Conservation (phyloP, 2,329 filamentous ascomycete species). For the Thelonectria discophora region DNA sequence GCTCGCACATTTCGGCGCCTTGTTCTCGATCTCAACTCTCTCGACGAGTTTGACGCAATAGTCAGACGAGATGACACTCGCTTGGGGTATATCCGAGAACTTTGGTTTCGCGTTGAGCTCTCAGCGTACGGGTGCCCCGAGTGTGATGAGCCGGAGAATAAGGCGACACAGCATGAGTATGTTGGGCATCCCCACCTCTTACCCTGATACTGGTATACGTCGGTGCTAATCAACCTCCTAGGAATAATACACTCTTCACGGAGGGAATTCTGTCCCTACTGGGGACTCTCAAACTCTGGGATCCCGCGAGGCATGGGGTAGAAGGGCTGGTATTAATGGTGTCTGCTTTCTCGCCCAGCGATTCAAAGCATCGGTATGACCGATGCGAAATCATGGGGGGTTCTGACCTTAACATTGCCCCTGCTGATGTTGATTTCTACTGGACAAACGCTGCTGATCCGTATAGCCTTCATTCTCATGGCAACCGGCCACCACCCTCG, state of each 20-base stretch:
- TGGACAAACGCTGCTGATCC: constrained; percentile 5
- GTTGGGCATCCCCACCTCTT: constrained; percentile 19
- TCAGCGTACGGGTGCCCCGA: constrained; percentile 23
- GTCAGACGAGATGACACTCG: constrained; percentile 25
- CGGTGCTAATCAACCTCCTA: constrained; percentile 19
- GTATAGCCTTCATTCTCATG: constrained; percentile 4
- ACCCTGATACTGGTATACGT: constrained; percentile 11
- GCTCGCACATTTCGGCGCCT: constrained; percentile 25
- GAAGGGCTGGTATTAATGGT: constrained; percentile 27
- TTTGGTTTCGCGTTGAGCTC: constrained; percentile 29
- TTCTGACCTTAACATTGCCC: constrained; percentile 23
- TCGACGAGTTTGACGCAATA: constrained; percentile 21
- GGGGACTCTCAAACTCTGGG: constrained; percentile 29
- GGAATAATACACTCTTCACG: constrained; percentile 29
- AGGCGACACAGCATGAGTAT: constrained; percentile 21
- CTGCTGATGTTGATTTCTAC: constrained; percentile 22
- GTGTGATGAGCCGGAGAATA: constrained; percentile 25
- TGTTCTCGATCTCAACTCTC: constrained; percentile 24
- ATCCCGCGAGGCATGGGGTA: constrained; percentile 26
- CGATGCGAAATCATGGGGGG: constrained; percentile 16
- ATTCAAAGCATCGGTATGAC: constrained; percentile 27
- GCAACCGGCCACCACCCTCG: neutral
- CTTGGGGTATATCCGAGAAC: constrained; percentile 27
- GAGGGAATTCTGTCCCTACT: constrained; percentile 21
- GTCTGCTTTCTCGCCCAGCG: constrained; percentile 29